Evolutionary conservation across 192 early-diverging fungal species (phyloP), one percentile per base, ranked within the genome.

Genomic region (Helicostylum pulchrum): DNA sequence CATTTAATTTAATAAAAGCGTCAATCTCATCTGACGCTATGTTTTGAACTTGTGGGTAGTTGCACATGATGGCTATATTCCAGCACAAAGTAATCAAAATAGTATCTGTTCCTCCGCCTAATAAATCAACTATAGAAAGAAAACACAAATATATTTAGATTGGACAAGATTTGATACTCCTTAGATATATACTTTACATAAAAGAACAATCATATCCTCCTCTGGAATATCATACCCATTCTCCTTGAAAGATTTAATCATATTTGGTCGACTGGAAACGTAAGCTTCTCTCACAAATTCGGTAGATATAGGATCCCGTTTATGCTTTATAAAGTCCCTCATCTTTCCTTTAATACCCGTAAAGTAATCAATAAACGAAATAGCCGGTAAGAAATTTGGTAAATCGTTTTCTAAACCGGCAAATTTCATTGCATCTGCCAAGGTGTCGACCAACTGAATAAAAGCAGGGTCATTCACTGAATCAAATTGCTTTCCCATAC

Each of bases 21-120:
- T 67, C 70, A 17, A 72, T 8, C 26, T 72, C 70, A 26, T 42
- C 30, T 11, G 52, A 48, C 7, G 39, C 39, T 11, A 49, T 45
- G 15, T 21, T 42, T 54, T 72, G 70, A 7, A 57, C 58, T 2
- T 68, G 48, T 1, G 66, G 66, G 34, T 68, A 44, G 1, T 52
- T 67, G 7, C 58, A 45, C 14, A 68, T 20, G 20, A 59, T 26
- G 4, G 58, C 51, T 2, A 62, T 7, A 15, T 34, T 12, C 70
- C 70, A 72, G 7, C 15, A 7, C 30, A 72, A 55, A 9, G 70
- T 62, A 9, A 19, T 53, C 3, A 51, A 17, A 31, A 30, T 53
- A 9, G 63, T 65, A 34, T 65, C 63, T 20, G 42, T 43, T 10
- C 61, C 61, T 17, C 31, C 61, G 32, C 15, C 17, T 7, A 62